phyloP scores from a whole-genome alignment of 257 asterid species.

The Galeopsis tetrahit region DNA sequence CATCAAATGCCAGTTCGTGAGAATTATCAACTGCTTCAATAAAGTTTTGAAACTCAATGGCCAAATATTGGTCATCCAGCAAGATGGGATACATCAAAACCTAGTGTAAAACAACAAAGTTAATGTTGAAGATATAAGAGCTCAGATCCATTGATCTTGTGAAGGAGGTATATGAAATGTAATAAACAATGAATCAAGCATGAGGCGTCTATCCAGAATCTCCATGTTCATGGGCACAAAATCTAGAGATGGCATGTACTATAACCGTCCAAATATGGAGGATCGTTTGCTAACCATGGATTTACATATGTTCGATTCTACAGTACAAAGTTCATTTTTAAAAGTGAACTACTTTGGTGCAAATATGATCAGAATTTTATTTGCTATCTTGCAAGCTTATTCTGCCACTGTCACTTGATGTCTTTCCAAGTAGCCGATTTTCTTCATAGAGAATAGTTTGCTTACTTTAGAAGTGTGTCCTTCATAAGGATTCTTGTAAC shows the following conservation, averaged over 20 bases:
- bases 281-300: neutral
- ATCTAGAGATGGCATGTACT: slow-evolving; percentile 15
- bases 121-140: slow-evolving; percentile 22
- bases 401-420: slow-evolving; percentile 3
- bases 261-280: slow-evolving; percentile 6
- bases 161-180: slow-evolving; percentile 25
- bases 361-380: slow-evolving; percentile 1
- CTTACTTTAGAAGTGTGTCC: neutral
- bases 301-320: slow-evolving; percentile 12
- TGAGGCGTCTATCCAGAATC: slow-evolving; percentile 23
- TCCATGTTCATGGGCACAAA: slow-evolving; percentile 15
- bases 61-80: slow-evolving; percentile 80
- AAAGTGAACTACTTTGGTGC: neutral
- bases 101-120: slow-evolving; percentile 43
- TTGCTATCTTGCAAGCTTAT: slow-evolving; percentile 21
- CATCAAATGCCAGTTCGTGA: slow-evolving; percentile 87
- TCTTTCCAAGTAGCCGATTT: slow-evolving; percentile 7
- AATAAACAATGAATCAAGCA: slow-evolving; percentile 17
- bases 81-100: slow-evolving; percentile 85
- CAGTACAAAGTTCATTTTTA: slow-evolving; percentile 17
- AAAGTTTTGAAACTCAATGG: slow-evolving; percentile 74
- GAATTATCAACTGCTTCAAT: slow-evolving; percentile 85
- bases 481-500: slow-evolving; percentile 20
- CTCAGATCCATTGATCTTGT: slow-evolving; percentile 11
- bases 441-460: slow-evolving; percentile 11